Evolutionary conservation across 306 rosid species (phyloP).

Genomic region (Gleditsia sinensis): DNA sequence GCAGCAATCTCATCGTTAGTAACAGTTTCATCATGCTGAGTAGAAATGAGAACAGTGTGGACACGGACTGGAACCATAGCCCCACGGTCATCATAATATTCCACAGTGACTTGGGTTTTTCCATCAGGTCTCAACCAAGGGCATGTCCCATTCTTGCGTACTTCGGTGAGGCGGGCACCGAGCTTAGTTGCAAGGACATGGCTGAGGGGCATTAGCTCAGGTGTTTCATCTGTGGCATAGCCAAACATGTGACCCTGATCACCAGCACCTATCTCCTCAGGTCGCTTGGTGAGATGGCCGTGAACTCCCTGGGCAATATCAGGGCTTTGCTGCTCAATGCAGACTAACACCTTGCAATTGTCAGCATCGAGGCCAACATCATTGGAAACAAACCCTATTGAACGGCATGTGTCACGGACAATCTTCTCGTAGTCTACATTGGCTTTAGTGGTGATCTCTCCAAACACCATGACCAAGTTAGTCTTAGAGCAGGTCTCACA

Average conservation of each 20-base stretch:
- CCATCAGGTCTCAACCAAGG: slow-evolving; percentile 74
- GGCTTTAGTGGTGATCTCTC: slow-evolving; percentile 70
- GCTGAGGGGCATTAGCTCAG: slow-evolving; percentile 70
- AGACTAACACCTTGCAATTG: slow-evolving; percentile 59
- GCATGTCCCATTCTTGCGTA: slow-evolving; percentile 63
- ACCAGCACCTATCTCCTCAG: slow-evolving; percentile 71
- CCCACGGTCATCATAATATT: slow-evolving; percentile 59
- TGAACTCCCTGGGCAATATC: slow-evolving; percentile 67
- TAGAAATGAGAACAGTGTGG: slow-evolving; percentile 66
- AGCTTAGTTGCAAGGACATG: slow-evolving; percentile 71
- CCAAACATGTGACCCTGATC: slow-evolving; percentile 80
- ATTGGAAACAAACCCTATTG: slow-evolving; percentile 53
- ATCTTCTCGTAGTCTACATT: slow-evolving; percentile 63
- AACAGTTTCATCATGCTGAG: slow-evolving; percentile 72
- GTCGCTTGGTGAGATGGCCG: slow-evolving; percentile 59
- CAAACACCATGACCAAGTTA: slow-evolving; percentile 71
- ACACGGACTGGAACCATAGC: slow-evolving; percentile 66
- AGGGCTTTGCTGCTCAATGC: slow-evolving; percentile 68
- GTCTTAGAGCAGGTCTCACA: slow-evolving; percentile 70
- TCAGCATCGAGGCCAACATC: slow-evolving; percentile 70
- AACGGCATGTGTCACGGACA: slow-evolving; percentile 55
- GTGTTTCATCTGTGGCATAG: slow-evolving; percentile 66
- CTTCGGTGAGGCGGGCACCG: slow-evolving; percentile 64
- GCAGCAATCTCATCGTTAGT: slow-evolving; percentile 69
- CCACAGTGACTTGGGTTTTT: slow-evolving; percentile 68